Evolutionary conservation across 495 filamentous ascomycete genomes (phyloP).

Genomic region (Penicillium angulare): DNA sequence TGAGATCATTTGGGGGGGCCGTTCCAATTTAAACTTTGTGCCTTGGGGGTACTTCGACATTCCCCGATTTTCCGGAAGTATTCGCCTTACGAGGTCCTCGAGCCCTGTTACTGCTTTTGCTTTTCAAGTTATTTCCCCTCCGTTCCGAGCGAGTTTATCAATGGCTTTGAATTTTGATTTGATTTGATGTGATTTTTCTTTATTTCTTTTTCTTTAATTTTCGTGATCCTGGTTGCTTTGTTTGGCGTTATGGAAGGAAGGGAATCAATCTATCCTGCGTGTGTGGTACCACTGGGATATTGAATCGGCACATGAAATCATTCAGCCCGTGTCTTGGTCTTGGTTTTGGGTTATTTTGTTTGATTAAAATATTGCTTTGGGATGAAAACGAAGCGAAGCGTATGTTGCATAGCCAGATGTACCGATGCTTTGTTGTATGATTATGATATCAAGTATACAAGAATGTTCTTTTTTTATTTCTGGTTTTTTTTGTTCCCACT

Average conservation of each 20-base stretch:
- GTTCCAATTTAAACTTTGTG: constrained; percentile 15
- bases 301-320: too few species aligned
- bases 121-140: background rate
- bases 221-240: too few species aligned
- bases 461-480: background rate
- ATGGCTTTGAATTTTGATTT: too few species aligned
- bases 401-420: too few species aligned
- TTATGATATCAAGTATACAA: background rate
- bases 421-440: background rate
- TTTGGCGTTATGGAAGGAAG: too few species aligned
- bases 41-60: background rate
- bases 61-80: background rate
- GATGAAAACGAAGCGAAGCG: too few species aligned
- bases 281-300: too few species aligned
- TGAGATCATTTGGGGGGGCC: background rate
- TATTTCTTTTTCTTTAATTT: too few species aligned
- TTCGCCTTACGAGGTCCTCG: background rate
- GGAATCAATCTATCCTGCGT: too few species aligned
- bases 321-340: too few species aligned
- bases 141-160: background rate
- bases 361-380: background rate
- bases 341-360: background rate
- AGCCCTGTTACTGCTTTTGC: background rate
- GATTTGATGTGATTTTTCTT: too few species aligned
- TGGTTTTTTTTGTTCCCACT: too few species aligned